These are phyloP conservation scores for Periconia sp. DNA, from an alignment of 2,329 filamentous ascomycete species.

Conservation along the genomic window DNA sequence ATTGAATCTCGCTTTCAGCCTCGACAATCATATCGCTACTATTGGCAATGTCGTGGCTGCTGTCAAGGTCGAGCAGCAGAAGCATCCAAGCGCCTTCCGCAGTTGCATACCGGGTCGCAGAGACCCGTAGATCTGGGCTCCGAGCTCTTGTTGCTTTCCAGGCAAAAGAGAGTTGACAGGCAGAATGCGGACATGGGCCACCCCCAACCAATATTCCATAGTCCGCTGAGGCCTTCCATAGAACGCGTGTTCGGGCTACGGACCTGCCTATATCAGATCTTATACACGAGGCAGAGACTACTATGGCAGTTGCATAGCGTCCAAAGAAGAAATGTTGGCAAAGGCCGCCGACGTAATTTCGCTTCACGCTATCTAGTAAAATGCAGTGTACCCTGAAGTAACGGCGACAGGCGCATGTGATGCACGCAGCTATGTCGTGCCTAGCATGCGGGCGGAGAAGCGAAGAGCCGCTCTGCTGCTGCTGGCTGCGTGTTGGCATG, in stretches of 20 bases:
- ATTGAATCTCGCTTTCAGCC: too few relatives aligned
- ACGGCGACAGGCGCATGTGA: slow-evolving; percentile 35
- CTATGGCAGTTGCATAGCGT: neutral
- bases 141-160: slow-evolving; percentile 20
- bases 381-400: slow-evolving; percentile 38
- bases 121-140: slow-evolving; percentile 28
- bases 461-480: slow-evolving; percentile 39
- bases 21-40: too few relatives aligned
- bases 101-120: slow-evolving; percentile 29
- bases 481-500: slow-evolving; percentile 30
- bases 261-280: slow-evolving; percentile 18
- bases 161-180: slow-evolving; percentile 27
- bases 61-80: slow-evolving; percentile 3
- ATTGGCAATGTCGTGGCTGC: slow-evolving; percentile 2
- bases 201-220: slow-evolving; percentile 22
- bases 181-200: slow-evolving; percentile 31
- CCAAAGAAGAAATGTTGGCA: slow-evolving; percentile 1
- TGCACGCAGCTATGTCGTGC: slow-evolving; percentile 45
- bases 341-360: slow-evolving; percentile 21
- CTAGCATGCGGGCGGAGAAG: slow-evolving; percentile 36
- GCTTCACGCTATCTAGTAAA: slow-evolving; percentile 30
- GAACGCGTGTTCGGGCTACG: slow-evolving; percentile 34
- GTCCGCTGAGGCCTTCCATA: slow-evolving; percentile 29
- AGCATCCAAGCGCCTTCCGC: slow-evolving; percentile 22
- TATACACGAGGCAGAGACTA: slow-evolving; percentile 5